Base-by-base conservation (phyloP, 2,329 filamentous ascomycete genomes). In the Aspergillus tanneri region DNA sequence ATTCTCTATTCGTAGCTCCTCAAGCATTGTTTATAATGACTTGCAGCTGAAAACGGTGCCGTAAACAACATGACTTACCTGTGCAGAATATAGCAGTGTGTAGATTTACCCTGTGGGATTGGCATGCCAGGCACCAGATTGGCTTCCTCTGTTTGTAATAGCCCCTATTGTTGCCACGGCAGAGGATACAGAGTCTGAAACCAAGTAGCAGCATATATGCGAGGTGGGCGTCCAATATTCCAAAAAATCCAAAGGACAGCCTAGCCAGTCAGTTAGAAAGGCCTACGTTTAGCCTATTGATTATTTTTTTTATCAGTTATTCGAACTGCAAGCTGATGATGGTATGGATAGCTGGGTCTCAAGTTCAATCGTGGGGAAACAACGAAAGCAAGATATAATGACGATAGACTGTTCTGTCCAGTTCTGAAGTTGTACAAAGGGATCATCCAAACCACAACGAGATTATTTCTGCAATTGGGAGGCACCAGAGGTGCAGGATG, bases 141-240 rank as follows among this genome's bases (percentile, higher is more conserved):
- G 34, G n/a, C 28, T 42, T 16, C n/a, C 35, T n/a, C 19, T 47
- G 18, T 47, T 47, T 23, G 45, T 37, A 9, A 47, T 38, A 5
- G 45, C 45, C 3, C n/a, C 45, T 5, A 14, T 22, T 5, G 38
- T 47, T 16, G 42, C 45, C 10, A 38, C 27, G 2, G 32, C 42
- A 11, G 19, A 25, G 5, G 45, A 47, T 23, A 42, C 18, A 28
- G 37, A 27, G 10, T 16, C 27, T n/a, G 37, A 47, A 22, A 28
- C 45, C 10, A 14, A 42, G 45, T 38, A 8, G 45, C 37, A 16
- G 37, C 27, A 12, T 47, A 47, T 37, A 47, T 47, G 45, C 27
- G 45, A 3, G 16, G 35, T 9, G 45, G 37, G 14, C 42, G 45
- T 37, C 21, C 45, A n/a, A 42, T 38, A 1, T 47, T 47, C 30